phyloP scores from a whole-genome alignment of 805 yeast species.

The Wickerhamiella galacta region DNA sequence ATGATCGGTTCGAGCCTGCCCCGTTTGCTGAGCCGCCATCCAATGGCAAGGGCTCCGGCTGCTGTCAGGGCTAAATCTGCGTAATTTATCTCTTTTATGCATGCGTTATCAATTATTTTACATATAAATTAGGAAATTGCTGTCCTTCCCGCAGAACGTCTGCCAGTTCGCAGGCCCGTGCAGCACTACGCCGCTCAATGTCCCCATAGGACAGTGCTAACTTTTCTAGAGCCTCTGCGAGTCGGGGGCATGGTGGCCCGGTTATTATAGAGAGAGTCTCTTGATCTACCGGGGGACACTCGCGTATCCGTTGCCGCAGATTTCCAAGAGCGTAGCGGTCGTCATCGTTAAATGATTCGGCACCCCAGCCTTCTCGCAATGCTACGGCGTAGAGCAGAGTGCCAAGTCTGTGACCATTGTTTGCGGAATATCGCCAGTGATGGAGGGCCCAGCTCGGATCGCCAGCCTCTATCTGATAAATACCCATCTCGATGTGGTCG shows the following conservation, averaged over 20 bases:
- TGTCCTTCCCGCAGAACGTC: no score
- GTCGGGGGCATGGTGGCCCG: constrained; percentile 10
- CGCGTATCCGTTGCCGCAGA: no score
- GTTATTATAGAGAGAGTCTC: no score
- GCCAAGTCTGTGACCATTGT: constrained; percentile 44
- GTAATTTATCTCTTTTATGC: no score
- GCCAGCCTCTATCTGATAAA: constrained; percentile 27
- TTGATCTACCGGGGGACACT: no score
- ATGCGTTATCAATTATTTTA: no score
- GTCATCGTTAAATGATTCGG: neutral
- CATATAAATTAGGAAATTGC: no score
- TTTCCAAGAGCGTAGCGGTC: constrained; percentile 2
- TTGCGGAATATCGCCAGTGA: constrained; percentile 48
- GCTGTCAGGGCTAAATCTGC: no score
- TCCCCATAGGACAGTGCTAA: neutral
- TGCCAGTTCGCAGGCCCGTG: no score
- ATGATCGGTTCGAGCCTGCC: constrained; percentile 18
- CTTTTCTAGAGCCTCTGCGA: constrained; percentile 1
- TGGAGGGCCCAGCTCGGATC: constrained; percentile 52
- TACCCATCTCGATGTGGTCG: constrained; percentile 5
- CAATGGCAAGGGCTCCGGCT: no score
- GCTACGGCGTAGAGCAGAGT: constrained; percentile 39
- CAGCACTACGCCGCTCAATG: no score
- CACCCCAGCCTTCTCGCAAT: neutral
- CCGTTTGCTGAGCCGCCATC: no score